A percentile compares a stretch with the other conserved stretches of the same genome.
Conservation (phyloP, 306 rosid genomes). For the Sesbania bispinosa region DNA sequence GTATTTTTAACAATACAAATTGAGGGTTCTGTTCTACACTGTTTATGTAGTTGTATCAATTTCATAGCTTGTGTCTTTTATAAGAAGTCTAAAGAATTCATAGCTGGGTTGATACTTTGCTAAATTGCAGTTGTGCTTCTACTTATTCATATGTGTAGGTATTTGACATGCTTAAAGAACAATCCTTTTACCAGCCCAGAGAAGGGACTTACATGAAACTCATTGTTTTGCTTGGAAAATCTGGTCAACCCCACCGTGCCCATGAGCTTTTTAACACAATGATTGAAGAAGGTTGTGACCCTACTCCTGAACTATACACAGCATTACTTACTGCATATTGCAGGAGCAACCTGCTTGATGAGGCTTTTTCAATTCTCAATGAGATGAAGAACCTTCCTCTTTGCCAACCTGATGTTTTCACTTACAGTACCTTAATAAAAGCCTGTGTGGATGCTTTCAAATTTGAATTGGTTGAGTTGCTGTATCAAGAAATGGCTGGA, state of each 20-base stretch:
- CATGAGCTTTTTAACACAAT: slow-evolving; percentile 65
- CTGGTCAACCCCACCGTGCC: slow-evolving; percentile 74
- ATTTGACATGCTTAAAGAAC: slow-evolving; percentile 88
- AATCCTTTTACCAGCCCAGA: slow-evolving; percentile 83
- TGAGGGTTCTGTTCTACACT: too few species aligned
- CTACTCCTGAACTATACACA: slow-evolving; percentile 76
- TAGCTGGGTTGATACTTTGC: neutral
- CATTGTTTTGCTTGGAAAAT: slow-evolving; percentile 78
- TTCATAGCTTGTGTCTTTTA: too few species aligned
- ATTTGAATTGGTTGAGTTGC: slow-evolving; percentile 66
- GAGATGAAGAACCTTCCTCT: slow-evolving; percentile 79
- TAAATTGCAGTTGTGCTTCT: slow-evolving; percentile 4
- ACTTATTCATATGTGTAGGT: slow-evolving; percentile 44
- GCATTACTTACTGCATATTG: slow-evolving; percentile 87
- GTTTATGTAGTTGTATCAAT: too few species aligned
- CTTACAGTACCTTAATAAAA: slow-evolving; percentile 80
- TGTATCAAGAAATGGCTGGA: slow-evolving; percentile 76
- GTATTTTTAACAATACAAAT: neutral
- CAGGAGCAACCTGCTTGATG: slow-evolving; percentile 64
- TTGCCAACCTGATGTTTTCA: slow-evolving; percentile 94
- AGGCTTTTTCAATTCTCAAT: slow-evolving; percentile 62
- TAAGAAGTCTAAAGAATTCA: too few species aligned
- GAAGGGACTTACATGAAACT: slow-evolving; percentile 97
- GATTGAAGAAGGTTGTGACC: slow-evolving; percentile 75
- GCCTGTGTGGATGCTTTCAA: slow-evolving; percentile 67